Evolutionary conservation across 2,329 filamentous ascomycete species (phyloP), one percentile per base, ranked within the genome.

Genomic region (Nectriaceae sp.): DNA sequence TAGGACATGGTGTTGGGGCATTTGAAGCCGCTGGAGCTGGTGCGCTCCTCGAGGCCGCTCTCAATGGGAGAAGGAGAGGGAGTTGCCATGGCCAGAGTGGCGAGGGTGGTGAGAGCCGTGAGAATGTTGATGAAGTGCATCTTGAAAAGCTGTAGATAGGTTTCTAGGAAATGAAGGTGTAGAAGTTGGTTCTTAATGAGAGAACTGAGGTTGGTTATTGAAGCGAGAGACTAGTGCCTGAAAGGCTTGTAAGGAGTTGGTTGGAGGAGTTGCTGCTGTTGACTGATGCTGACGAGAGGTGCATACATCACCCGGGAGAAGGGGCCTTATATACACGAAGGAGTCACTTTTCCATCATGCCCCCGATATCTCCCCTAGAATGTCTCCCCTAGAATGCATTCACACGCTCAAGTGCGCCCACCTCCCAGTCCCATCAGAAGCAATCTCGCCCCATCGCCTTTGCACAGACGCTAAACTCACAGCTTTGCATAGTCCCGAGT

Each of bases 1-100:
- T 71, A 71, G 55, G 42, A 52, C 69, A 71, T 70, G 56, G 52
- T 50, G 11, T 44, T 47, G 29, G 68, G 68, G 61, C 69, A 71
- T 33, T 47, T 47, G 62, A 68, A 70, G 53, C 46, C 38, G 36
- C 6, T 11, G 33, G 46, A 43, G 20, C 42, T 48, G 40, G 49
- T 55, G 38, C 58, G 57, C 40, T 61, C 53, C 31, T 57, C 52
- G 29, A 60, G 49, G 40, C 48, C 39, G 33, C 53, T 55, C 48
- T 58, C 36, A 22, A 50, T 26, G 39, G 45, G 40, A 3, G 13
- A 39, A 19, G 5, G 56, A 41, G 24, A 46, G 44, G 18, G 48
- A 44, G 26, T 51, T 43, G 56, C 57, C 21, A 62, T 54, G 37
- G 55, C 56, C 56, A 67, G 45, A 20, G 61, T 52, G 49, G 63